Conservation (phyloP, 2,329 filamentous ascomycete genomes). For the Penicillium sp. region DNA sequence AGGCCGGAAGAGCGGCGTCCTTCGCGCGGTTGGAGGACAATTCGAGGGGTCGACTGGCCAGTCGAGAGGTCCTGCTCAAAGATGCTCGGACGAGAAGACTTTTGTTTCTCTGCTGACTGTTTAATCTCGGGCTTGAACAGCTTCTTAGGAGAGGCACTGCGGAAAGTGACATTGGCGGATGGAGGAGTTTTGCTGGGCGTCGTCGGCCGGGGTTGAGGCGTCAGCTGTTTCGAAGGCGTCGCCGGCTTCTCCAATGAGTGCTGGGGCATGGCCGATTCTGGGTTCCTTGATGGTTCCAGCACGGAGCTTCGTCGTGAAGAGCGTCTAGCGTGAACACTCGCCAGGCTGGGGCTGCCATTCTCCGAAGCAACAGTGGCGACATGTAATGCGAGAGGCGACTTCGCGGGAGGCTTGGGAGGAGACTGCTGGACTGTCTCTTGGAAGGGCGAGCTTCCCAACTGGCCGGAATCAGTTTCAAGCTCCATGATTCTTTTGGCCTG, state of each 20-base stretch:
- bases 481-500: slow-evolving; percentile 62
- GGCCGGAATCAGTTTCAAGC: slow-evolving; percentile 55
- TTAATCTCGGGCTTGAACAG: slow-evolving; percentile 47
- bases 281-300: slow-evolving; percentile 46
- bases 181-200: slow-evolving; percentile 55
- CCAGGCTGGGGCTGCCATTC: slow-evolving; percentile 58
- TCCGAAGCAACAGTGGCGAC: slow-evolving; percentile 47
- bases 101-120: slow-evolving; percentile 39
- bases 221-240: slow-evolving; percentile 45
- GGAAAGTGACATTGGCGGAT: slow-evolving; percentile 48
- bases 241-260: slow-evolving; percentile 40
- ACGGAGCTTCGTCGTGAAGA: slow-evolving; percentile 49
- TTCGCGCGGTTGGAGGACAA: slow-evolving; percentile 63
- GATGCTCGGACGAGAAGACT: slow-evolving; percentile 44
- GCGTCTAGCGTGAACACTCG: slow-evolving; percentile 53
- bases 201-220: slow-evolving; percentile 49
- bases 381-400: slow-evolving; percentile 32
- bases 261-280: slow-evolving; percentile 41
- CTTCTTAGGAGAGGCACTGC: slow-evolving; percentile 53
- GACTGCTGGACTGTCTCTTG: slow-evolving; percentile 37
- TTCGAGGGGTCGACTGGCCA: slow-evolving; percentile 62
- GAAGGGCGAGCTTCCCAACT: slow-evolving; percentile 51
- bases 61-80: slow-evolving; percentile 59
- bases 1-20: slow-evolving; percentile 64
- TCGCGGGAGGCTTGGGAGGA: slow-evolving; percentile 26